Evolutionary conservation across 768 basidiomycete genomes (phyloP).

Genomic region (Tubosaeta sp.): DNA sequence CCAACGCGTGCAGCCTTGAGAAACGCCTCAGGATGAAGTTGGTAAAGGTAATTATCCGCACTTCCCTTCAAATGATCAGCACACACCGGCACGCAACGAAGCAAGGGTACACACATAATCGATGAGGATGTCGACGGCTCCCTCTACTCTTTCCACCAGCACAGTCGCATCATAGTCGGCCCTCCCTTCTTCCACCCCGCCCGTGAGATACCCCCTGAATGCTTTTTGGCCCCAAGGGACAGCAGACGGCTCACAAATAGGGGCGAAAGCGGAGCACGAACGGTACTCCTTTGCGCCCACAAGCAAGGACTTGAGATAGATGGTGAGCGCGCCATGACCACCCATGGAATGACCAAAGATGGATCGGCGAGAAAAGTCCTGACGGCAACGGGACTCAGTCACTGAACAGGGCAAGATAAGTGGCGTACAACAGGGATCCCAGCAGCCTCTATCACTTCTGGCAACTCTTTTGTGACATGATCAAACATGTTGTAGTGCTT

Average conservation of each 20-base stretch:
- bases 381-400: background rate
- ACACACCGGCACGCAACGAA: background rate
- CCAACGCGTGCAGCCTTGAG: slow-evolving; percentile 69
- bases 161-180: slow-evolving; percentile 79
- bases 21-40: slow-evolving; percentile 90
- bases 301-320: slow-evolving; percentile 71
- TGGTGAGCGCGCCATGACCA: slow-evolving; percentile 89
- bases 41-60: slow-evolving; percentile 77
- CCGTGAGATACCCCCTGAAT: slow-evolving; percentile 78
- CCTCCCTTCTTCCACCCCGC: slow-evolving; percentile 72
- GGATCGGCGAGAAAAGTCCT: slow-evolving; percentile 83
- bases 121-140: slow-evolving; percentile 72
- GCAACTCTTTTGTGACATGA: slow-evolving; percentile 80
- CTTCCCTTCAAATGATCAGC: slow-evolving; percentile 51
- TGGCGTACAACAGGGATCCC: slow-evolving; percentile 71
- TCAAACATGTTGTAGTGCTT: slow-evolving; percentile 88
- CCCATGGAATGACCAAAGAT: slow-evolving; percentile 98
- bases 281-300: slow-evolving; percentile 61
- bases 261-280: slow-evolving; percentile 87
- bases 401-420: background rate
- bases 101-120: slow-evolving; percentile 63
- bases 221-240: slow-evolving; percentile 93
- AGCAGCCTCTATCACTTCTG: slow-evolving; percentile 67
- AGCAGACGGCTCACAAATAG: slow-evolving; percentile 79
- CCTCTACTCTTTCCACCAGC: slow-evolving; percentile 60